Conservation (phyloP, 352 stramenopile species). For the Halophytophthora batemanensis region DNA sequence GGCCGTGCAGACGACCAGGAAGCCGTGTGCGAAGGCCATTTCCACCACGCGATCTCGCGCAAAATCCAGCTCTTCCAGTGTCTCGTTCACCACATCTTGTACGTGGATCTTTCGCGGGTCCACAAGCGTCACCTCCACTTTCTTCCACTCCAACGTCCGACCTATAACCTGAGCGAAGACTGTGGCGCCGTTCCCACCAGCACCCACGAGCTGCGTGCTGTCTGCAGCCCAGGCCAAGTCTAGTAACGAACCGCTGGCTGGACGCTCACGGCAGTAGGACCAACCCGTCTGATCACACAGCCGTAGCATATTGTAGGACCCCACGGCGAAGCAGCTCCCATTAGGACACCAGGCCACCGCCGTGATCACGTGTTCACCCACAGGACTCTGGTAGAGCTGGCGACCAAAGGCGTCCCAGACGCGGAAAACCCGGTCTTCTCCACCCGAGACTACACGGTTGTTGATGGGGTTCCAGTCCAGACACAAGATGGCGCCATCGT, state of each 20-base stretch:
- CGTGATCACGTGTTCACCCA: slow-evolving; percentile 89
- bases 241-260: slow-evolving; percentile 83
- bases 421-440: slow-evolving; percentile 92
- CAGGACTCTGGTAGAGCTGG: slow-evolving; percentile 84
- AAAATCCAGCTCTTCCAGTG: slow-evolving; percentile 91
- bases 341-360: slow-evolving; percentile 91
- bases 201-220: slow-evolving; percentile 88
- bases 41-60: slow-evolving; percentile 89
- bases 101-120: slow-evolving; percentile 88
- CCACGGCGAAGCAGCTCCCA: slow-evolving; percentile 88
- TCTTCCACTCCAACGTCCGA: slow-evolving; percentile 84
- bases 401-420: slow-evolving; percentile 92
- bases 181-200: slow-evolving; percentile 82
- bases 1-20: slow-evolving; percentile 90
- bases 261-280: slow-evolving; percentile 86
- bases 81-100: slow-evolving; percentile 88
- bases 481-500: slow-evolving; percentile 89
- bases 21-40: slow-evolving; percentile 89
- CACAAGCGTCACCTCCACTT: slow-evolving; percentile 83
- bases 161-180: slow-evolving; percentile 90
- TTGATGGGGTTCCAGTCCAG: slow-evolving; percentile 94
- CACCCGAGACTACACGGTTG: slow-evolving; percentile 89
- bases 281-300: slow-evolving; percentile 93
- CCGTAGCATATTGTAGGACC: slow-evolving; percentile 90
- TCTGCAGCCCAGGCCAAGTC: slow-evolving; percentile 88